Base-by-base conservation (phyloP, 352 stramenopile species). In the Phytopythium delawarense region DNA sequence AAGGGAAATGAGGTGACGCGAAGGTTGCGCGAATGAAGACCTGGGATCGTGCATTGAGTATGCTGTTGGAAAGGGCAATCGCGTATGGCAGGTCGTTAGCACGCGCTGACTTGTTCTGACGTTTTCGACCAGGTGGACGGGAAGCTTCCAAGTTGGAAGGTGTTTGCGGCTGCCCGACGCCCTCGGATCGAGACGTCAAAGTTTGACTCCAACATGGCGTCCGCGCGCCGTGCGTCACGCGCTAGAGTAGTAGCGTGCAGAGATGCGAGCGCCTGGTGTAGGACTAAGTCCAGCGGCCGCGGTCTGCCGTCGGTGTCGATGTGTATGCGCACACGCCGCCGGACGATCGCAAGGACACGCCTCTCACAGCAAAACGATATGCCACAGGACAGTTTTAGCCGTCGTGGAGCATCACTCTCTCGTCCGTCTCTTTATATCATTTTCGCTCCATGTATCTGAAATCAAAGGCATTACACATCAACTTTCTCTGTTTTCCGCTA, bases 71-170 rank as follows among this genome's bases (percentile, higher is more conserved):
- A 18, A 39, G 54, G 52, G 11, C 18, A 1, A 32, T 49, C 7
- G 20, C 9, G 9, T 32, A 20, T 32, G 30, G 20, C 8, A 42
- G 50, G 50, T 39, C 25, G 21, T 13, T 18, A 30, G 7, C 30
- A 11, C 21, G 48, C 25, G 28, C 48, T 54, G 48, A 54, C 48
- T 54, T 54, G 48, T 54, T 54, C 48, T 54, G 48, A 39, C 23
- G 48, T 23, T 34, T 34, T 32, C 21, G 13, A 30, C 11, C 0
- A 49, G 21, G 42, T 15, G 35, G 35, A 40, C 35, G 35, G 35
- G 12, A 40, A 32, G 28, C 1, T 32, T 32, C 28, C 28, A 32
- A 32, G 3, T 7, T 32, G 42, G 21, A 49, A 49, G n/a, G 42
- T 49, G 42, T 12, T 18, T 23, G 7, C 3, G 42, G 7, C n/a